phyloP scores from a whole-genome alignment of 352 stramenopile genomes.

The Pythium phragmiticola region DNA sequence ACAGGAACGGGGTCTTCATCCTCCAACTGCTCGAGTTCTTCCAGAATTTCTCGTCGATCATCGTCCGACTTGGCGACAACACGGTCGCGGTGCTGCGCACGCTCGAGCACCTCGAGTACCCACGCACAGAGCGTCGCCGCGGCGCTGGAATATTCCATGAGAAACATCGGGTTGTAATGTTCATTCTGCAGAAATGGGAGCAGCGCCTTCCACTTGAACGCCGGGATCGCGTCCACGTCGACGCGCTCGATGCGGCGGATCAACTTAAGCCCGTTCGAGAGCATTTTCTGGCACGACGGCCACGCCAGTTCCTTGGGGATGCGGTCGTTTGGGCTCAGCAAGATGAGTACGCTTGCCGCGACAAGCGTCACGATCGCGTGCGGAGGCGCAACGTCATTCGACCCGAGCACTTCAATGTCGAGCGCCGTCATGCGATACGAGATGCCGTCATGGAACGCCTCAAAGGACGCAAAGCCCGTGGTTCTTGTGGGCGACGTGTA shows the following conservation, averaged over 20 bases:
- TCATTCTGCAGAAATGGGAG: constrained; percentile 70
- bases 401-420: constrained; percentile 54
- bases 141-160: constrained; percentile 47
- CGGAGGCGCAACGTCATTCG: constrained; percentile 40
- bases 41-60: constrained; percentile 49
- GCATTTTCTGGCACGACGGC: constrained; percentile 63
- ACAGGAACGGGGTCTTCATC: constrained; percentile 15
- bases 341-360: constrained; percentile 59
- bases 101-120: constrained; percentile 47
- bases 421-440: constrained; percentile 37
- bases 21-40: constrained; percentile 59
- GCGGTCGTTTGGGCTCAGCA: constrained; percentile 65
- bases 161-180: constrained; percentile 63
- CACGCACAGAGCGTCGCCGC: constrained; percentile 65
- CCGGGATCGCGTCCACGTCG: constrained; percentile 38
- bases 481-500: constrained; percentile 20
- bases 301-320: constrained; percentile 74
- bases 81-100: constrained; percentile 40
- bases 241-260: constrained; percentile 47
- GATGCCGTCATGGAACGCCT: constrained; percentile 20
- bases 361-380: constrained; percentile 68
- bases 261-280: constrained; percentile 44
- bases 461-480: constrained; percentile 35
- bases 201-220: constrained; percentile 78
- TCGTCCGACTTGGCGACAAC: constrained; percentile 34